Base-by-base conservation (phyloP, 345 rosid species). In the Lenwebbia sp. region DNA sequence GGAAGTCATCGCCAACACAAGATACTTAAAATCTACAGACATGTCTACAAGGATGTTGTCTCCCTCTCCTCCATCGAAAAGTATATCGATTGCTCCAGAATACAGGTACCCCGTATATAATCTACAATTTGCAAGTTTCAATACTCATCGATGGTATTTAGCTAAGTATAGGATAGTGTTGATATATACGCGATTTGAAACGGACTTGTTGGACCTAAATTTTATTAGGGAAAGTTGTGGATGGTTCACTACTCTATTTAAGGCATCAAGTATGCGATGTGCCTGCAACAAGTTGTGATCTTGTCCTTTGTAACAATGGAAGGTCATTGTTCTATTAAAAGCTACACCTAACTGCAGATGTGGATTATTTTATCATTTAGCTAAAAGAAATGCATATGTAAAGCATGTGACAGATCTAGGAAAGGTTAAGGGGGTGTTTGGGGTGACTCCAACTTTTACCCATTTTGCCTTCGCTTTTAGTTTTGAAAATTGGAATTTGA, bases 11-110 rank as follows among this genome's bases (percentile, higher is more conserved):
- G 90, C 37, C 83, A 86, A 28, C 93, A 92, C 90, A 89, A 87
- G 83, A 86, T 89, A n/a, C 90, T 92, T 41, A 90, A 92, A 84
- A 86, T 92, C 75, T 92, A 89, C 51, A 87, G 93, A 41, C 93
- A 90, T 89, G 90, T 90, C 41, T 92, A 89, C 82, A 90, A 88
- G 87, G 92, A 90, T 83, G 91, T 90, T 57, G 91, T 92, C 3
- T 87, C 90, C 26, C 90, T 89, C 52, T 44, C n/a, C 56, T 70
- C 90, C 37, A 85, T 92, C 70, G 91, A 88, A 13, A 90, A 87
- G 84, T 82, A 88, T 60, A 74, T 92, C 7, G 91, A 92, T 40
- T 92, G 93, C 82, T 86, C 90, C 51, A 75, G 86, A 13, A 90
- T 90, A 85, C 93, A 91, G 91, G 93, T 91, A 83, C 54, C 5